phyloP scores from a whole-genome alignment of 129 eudicot species.

The Artemisia argyi region DNA sequence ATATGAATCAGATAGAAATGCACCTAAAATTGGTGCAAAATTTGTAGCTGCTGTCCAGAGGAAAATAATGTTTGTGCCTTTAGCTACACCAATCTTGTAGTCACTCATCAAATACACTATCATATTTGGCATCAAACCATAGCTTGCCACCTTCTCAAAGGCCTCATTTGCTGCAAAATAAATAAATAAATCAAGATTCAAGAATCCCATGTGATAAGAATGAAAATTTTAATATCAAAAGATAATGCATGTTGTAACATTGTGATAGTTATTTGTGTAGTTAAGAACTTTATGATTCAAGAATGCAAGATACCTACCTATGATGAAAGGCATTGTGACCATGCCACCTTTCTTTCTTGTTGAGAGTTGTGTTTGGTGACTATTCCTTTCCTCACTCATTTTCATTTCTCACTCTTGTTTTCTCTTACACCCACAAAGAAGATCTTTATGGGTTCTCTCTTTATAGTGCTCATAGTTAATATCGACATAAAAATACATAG shows the following conservation, averaged over 20 bases:
- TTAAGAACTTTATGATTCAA: constrained; percentile 4
- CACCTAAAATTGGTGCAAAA: constrained; percentile 52
- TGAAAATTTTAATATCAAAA: not conserved
- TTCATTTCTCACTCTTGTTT: not conserved
- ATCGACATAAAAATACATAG: not conserved
- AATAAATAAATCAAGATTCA: not conserved
- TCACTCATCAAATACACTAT: constrained; percentile 43
- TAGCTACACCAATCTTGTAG: constrained; percentile 38
- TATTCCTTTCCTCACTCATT: constrained; percentile 17
- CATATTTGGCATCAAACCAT: constrained; percentile 53
- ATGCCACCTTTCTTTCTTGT: constrained; percentile 32
- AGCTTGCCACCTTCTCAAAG: constrained; percentile 57
- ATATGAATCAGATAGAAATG: constrained; percentile 53
- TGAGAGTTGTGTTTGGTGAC: constrained; percentile 21
- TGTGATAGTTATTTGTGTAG: constrained; percentile 1
- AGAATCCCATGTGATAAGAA: not conserved
- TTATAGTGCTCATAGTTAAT: not conserved
- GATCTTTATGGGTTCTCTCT: constrained; percentile 8
- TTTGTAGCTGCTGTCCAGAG: constrained; percentile 52
- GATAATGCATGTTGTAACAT: not conserved
- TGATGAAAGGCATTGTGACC: constrained; percentile 30
- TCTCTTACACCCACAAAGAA: constrained; percentile 11
- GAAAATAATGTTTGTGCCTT: constrained; percentile 38
- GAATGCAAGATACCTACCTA: constrained; percentile 21
- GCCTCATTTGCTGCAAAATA: constrained; percentile 51